These are phyloP conservation scores for Apiospora aurea DNA, from an alignment of 2,329 filamentous ascomycete species.

Conservation along the genomic window DNA sequence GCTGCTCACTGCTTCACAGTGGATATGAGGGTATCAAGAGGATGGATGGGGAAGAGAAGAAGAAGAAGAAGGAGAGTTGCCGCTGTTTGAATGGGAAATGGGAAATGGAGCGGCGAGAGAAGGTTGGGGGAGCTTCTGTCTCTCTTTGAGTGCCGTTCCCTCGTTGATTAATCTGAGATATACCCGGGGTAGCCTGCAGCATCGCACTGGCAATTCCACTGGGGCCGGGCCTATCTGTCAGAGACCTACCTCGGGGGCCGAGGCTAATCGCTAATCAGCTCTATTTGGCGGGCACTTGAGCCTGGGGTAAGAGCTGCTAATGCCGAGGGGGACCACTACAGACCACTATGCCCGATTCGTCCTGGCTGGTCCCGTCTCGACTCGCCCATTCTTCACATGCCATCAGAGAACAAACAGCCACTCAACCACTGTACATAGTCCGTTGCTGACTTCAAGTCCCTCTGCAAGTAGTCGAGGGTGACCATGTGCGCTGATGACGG, in stretches of 20 bases:
- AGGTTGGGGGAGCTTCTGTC: constrained; percentile 6
- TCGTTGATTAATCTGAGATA: constrained; percentile 9
- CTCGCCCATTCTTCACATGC: constrained; percentile 14
- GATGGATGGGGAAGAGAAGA: constrained; percentile 9
- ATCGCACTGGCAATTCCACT: constrained; percentile 5
- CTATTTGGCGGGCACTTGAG: constrained; percentile 4
- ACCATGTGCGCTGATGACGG: background rate
- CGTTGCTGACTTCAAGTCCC: background rate
- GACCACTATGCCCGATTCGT: constrained; percentile 27
- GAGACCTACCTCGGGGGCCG: constrained; percentile 24
- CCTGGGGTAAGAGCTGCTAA: constrained; percentile 16
- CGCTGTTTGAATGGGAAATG: constrained; percentile 20
- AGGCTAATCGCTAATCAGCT: constrained; percentile 26
- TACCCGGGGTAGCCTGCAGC: constrained; percentile 27
- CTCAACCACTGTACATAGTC: background rate
- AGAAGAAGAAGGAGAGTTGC: constrained; percentile 17
- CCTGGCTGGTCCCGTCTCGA: constrained; percentile 26
- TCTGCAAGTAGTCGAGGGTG: background rate
- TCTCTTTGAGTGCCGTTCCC: background rate
- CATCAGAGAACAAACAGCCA: background rate
- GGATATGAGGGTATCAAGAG: constrained; percentile 23
- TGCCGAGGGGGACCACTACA: constrained; percentile 23
- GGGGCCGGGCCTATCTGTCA: background rate
- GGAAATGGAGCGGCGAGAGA: constrained; percentile 24
- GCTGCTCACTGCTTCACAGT: constrained; percentile 6